Evolutionary conservation across 495 filamentous ascomycete species (phyloP), one percentile per base, ranked within the genome.

Genomic region (Cenococcum geophilum): DNA sequence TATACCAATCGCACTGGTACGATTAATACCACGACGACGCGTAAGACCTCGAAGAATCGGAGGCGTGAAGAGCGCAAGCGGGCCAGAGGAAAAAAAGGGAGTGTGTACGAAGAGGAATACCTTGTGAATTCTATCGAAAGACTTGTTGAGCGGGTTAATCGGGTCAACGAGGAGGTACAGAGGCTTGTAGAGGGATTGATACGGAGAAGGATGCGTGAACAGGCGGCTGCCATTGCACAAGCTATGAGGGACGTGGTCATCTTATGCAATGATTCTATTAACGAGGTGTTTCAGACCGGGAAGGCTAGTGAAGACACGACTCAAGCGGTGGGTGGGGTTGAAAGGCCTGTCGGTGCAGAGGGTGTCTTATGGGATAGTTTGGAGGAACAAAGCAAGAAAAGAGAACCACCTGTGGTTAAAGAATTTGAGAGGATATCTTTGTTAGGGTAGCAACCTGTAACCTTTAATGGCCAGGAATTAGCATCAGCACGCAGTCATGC

Each of bases 21-120:
- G 1, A 78, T 83, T 0, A 79, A 75, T 0, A 85, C 82, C 50
- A 80, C 79, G 18, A 80, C 81, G 1, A 86, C 87, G 20, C 80
- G 90, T 10, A 84, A 85, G 51, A 95, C 90, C 32, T 86, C 83
- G 54, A 91, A 89, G 77, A 96, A 92, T 61, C 81, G 90, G 16
- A 78, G 84, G 16, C 78, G 89, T 16, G 93, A 97, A 72, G 93
- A 98, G 78, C 85, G 95, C 68, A 98, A 98, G 82, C 82, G 91
- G 6, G 93, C 93, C 0, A 80, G 89, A 25, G 93, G 93, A 14
- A 89, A 95, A 72, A 96, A 97, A 78, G 93, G 93, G 16, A 96
- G 86, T 45, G 87, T 98, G 4, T 98, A 97, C 71, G 93, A 98
- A 69, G 93, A 97, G 72, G 93, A 97, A 74, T 97, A 98, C 71